phyloP scores from a whole-genome alignment of 1,284 basidiomycete genomes.

The Mycena citricolor region DNA sequence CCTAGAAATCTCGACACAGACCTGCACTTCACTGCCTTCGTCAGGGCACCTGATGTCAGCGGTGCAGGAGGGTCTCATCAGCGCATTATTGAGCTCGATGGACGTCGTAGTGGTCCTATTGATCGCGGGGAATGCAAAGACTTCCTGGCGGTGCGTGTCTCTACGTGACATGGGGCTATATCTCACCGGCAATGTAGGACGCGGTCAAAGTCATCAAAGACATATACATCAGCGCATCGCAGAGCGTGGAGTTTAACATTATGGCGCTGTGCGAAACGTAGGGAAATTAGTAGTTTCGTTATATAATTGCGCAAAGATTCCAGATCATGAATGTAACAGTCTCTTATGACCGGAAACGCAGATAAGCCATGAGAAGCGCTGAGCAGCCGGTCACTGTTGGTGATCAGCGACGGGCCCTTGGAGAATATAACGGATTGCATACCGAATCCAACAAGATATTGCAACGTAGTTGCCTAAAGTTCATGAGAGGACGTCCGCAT shows the following conservation, averaged over 20 bases:
- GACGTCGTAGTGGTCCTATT: constrained; percentile 70
- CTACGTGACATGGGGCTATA: too few relatives aligned
- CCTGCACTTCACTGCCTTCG: constrained; percentile 85
- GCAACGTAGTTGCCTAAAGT: constrained; percentile 72
- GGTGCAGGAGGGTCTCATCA: constrained; percentile 23
- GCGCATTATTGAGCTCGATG: constrained; percentile 82
- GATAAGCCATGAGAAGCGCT: constrained; percentile 83
- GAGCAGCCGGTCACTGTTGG: constrained; percentile 78
- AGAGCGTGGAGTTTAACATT: constrained; percentile 61
- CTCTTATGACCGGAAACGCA: constrained; percentile 58
- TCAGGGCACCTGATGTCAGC: constrained; percentile 33
- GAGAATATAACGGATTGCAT: constrained; percentile 29
- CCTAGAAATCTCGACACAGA: constrained; percentile 60
- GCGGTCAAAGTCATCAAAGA: constrained; percentile 68
- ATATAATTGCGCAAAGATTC: too few relatives aligned
- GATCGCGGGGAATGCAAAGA: constrained; percentile 70
- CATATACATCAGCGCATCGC: constrained; percentile 55
- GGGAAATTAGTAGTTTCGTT: too few relatives aligned
- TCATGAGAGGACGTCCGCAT: constrained; percentile 7
- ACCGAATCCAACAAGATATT: constrained; percentile 85
- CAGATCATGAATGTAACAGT: constrained; percentile 6
- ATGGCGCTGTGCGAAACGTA: constrained; percentile 48
- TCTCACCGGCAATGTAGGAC: constrained; percentile 59
- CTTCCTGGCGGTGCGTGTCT: constrained; percentile 53
- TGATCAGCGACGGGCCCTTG: constrained; percentile 5